Conservation (phyloP, 768 basidiomycete genomes). For the Boletales sp. region DNA sequence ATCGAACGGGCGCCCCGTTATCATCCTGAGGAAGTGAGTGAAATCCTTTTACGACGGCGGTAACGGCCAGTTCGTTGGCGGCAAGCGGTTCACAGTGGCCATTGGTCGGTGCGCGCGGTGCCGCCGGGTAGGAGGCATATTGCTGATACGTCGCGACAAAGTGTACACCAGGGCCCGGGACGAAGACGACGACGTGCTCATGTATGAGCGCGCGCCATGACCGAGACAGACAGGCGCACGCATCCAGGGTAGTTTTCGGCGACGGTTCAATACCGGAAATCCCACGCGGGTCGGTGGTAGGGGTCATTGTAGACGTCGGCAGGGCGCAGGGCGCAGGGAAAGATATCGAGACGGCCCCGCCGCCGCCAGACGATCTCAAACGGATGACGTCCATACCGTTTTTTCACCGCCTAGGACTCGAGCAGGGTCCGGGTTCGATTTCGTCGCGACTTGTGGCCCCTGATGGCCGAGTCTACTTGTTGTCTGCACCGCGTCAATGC, state of each 20-base stretch:
- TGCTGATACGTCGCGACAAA: constrained; percentile 73
- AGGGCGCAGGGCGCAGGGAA: constrained; percentile 19
- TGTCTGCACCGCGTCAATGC: constrained; percentile 44
- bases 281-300: too few species aligned
- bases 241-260: constrained; percentile 50
- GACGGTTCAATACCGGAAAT: constrained; percentile 53
- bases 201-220: constrained; percentile 68
- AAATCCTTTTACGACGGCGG: too few species aligned
- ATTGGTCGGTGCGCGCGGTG: too few species aligned
- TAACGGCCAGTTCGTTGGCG: too few species aligned
- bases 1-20: too few species aligned
- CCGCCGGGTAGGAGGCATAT: constrained; percentile 71
- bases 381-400: too few species aligned
- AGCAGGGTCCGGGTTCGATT: constrained; percentile 16
- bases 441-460: constrained; percentile 47
- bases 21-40: too few species aligned
- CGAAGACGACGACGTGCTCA: constrained; percentile 65
- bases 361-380: too few species aligned
- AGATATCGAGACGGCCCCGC: too few species aligned
- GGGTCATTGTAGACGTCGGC: constrained; percentile 15
- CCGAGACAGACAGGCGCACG: constrained; percentile 72
- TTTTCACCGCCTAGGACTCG: constrained; percentile 6
- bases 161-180: constrained; percentile 80
- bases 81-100: too few species aligned
- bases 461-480: constrained; percentile 76